Conservation (phyloP, 169 alveolate genomes). For the Cryptosporidium ubiquitum region DNA sequence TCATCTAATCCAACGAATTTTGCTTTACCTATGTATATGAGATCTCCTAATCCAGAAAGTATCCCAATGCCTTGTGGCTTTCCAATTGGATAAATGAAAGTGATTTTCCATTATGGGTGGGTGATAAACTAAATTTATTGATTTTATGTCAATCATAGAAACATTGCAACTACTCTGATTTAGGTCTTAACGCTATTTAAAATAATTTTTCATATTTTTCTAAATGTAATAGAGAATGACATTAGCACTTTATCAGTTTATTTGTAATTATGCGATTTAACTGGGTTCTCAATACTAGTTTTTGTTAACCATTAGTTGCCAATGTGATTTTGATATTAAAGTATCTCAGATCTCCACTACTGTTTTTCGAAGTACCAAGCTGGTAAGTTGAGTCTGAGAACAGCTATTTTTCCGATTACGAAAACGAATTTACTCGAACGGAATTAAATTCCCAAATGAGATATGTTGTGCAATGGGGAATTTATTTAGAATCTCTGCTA, state of each 20-base stretch:
- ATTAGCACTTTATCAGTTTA: no score
- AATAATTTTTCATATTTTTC: neutral
- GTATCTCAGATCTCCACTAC: neutral
- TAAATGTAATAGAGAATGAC: neutral
- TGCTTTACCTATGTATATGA: constrained; percentile 73
- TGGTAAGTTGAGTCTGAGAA: no score
- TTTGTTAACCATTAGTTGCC: no score
- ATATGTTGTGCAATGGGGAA: constrained; percentile 91
- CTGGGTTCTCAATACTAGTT: neutral
- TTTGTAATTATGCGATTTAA: neutral
- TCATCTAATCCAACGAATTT: constrained; percentile 68
- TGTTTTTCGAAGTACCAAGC: no score
- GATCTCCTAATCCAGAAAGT: constrained; percentile 74
- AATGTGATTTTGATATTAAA: no score
- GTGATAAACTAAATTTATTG: neutral
- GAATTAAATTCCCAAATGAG: constrained; percentile 87
- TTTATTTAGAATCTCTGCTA: constrained; percentile 90
- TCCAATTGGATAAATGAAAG: constrained; percentile 26
- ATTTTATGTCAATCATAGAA: neutral
- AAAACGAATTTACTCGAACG: constrained; percentile 65
- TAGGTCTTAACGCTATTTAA: constrained; percentile 5
- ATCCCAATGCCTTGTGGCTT: constrained; percentile 74
- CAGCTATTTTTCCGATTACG: neutral
- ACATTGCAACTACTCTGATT: neutral
- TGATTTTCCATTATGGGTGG: neutral